Base-by-base conservation (phyloP, 768 basidiomycete species). In the Ramaria rubella region DNA sequence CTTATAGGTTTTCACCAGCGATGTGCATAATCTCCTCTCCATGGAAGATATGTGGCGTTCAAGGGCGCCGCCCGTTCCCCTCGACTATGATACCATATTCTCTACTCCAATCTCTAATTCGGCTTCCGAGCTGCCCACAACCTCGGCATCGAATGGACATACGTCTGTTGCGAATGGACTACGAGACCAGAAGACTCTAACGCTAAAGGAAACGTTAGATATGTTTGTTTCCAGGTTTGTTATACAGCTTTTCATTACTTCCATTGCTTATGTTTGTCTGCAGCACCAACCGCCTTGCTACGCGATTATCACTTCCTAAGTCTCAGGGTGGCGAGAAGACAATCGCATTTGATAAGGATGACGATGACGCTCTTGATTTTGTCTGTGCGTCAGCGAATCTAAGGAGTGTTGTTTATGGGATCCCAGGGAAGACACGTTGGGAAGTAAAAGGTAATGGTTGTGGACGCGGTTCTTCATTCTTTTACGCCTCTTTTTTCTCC, bases 11-110 rank as follows among this genome's bases (percentile, higher is more conserved):
- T 99, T 94, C 75, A 78, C 84, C 55, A 68, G 79, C 2, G 96
- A 99, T 64, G 92, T 98, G 62, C 78, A 80, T 50, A 92, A 95
- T 55, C 77, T 99, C 0, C 75, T 99, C 29, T 81, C 80, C 17
- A 99, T 99, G 96, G 72, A 82, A 14, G 96, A 98, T 64, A 97
- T 99, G 94, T 99, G 96, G 96, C 85, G 85, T 30, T 81, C 87
- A 5, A 81, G 95, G 38, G 81, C 85, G n/a, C 87, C 86, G 51
- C 96, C 96, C 1, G 81, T 79, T 0, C 85, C 94, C 1, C 79
- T 99, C 26, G 83, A 89, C 58, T 93, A 85, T 63, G 83, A 88
- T n/a, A 69, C 72, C 2, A 92, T 98, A 61, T 68, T 82, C 9
- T 55, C 61, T 9, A 61, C 61, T 8, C 60, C 57, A 15, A 57